Percentiles rank a stretch among this genome's conserved stretches.
Evolutionary conservation across 208 protist genomes (phyloP).

Genomic region (Vickermania spadyakhi): DNA sequence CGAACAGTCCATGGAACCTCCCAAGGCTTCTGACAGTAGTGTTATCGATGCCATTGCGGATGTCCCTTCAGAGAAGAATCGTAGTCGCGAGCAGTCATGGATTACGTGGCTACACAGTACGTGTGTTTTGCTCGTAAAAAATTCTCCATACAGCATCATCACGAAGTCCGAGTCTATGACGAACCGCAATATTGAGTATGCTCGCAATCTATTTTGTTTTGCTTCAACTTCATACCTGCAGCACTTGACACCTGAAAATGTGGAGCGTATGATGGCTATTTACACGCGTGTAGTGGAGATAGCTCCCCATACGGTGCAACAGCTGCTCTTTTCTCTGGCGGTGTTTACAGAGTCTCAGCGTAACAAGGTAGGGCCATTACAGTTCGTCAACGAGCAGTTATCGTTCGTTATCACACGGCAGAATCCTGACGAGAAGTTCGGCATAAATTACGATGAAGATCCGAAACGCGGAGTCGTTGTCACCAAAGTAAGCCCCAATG

Average conservation of each 20-base stretch:
- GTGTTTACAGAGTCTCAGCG: slow-evolving; percentile 84
- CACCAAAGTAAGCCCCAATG: slow-evolving; percentile 71
- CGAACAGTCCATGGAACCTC: slow-evolving; percentile 48
- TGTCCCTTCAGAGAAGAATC: slow-evolving; percentile 63
- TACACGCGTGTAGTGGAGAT: slow-evolving; percentile 53
- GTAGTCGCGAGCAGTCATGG: slow-evolving; percentile 86
- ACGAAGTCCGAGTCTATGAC: slow-evolving; percentile 36
- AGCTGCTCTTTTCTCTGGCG: slow-evolving; percentile 70
- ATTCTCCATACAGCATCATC: slow-evolving; percentile 79
- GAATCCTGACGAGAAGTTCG: slow-evolving; percentile 56
- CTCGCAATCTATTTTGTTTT: slow-evolving; percentile 77
- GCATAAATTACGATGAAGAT: slow-evolving; percentile 87
- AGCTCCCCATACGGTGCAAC: slow-evolving; percentile 70
- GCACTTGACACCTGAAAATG: slow-evolving; percentile 26
- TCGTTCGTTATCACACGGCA: slow-evolving; percentile 51
- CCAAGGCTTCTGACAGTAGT: slow-evolving; percentile 25
- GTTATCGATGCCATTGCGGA: slow-evolving; percentile 49
- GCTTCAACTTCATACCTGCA: slow-evolving; percentile 61
- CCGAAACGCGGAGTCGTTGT: slow-evolving; percentile 54
- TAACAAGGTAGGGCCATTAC: background rate
- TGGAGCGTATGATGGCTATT: slow-evolving; percentile 48
- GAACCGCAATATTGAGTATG: slow-evolving; percentile 63
- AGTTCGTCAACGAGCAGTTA: slow-evolving; percentile 27
- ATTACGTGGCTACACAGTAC: slow-evolving; percentile 82
- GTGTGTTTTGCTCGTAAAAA: slow-evolving; percentile 51